phyloP scores from a whole-genome alignment of 345 rosid species.

The Adansonia digitata region DNA sequence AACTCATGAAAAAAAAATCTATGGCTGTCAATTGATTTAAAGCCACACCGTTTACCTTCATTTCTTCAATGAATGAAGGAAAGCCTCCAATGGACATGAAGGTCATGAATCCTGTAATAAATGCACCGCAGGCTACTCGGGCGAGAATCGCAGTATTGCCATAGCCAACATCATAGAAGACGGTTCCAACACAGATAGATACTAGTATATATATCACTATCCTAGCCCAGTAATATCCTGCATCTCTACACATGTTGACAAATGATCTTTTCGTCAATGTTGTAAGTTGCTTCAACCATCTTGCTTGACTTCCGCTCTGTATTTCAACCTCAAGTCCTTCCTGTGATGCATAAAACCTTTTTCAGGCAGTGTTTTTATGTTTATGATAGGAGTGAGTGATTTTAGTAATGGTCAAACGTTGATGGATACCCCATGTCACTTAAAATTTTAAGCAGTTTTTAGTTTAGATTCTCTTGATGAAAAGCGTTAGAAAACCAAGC shows the following conservation, averaged over 20 bases:
- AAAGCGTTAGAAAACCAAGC: not conserved
- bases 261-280: constrained; percentile 65
- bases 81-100: constrained; percentile 91
- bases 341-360: too few species aligned
- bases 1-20: too few species aligned
- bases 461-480: not conserved
- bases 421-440: too few species aligned
- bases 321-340: constrained; percentile 47
- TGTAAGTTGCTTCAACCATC: constrained; percentile 62
- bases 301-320: constrained; percentile 43
- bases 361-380: too few species aligned
- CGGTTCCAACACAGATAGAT: constrained; percentile 71
- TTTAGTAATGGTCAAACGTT: not conserved
- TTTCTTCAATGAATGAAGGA: constrained; percentile 80
- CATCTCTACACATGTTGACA: constrained; percentile 72
- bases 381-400: not conserved
- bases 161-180: constrained; percentile 53
- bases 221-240: constrained; percentile 82
- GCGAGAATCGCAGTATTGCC: constrained; percentile 74
- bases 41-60: constrained; percentile 41
- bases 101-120: constrained; percentile 75
- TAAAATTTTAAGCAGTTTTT: not conserved
- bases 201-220: constrained; percentile 62
- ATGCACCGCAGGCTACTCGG: constrained; percentile 67
- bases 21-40: too few species aligned